Evolutionary conservation across 2,329 filamentous ascomycete genomes (phyloP).

Genomic region (Claviceps humidiphila): DNA sequence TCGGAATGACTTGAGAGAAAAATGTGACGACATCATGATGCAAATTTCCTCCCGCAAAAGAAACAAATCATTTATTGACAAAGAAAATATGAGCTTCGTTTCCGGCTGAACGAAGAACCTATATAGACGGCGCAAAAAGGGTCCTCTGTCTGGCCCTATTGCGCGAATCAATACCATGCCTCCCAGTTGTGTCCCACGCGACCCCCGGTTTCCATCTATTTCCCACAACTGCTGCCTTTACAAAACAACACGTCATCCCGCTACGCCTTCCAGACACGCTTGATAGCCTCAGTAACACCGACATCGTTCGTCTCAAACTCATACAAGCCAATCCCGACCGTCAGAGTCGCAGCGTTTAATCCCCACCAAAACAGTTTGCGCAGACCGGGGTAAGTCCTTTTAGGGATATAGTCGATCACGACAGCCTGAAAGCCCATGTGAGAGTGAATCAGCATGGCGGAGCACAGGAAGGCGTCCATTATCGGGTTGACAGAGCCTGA

Average conservation of each 20-base stretch:
- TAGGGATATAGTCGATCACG: conserved; percentile 85
- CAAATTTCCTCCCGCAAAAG: background rate
- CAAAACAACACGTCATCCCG: background rate
- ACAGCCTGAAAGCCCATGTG: conserved; percentile 89
- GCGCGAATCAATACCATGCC: background rate
- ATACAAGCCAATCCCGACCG: conserved; percentile 81
- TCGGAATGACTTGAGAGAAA: no score
- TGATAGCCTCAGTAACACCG: conserved; percentile 78
- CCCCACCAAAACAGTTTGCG: conserved; percentile 61
- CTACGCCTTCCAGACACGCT: conserved; percentile 78
- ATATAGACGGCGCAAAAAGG: conserved; percentile 7
- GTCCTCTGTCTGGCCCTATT: background rate
- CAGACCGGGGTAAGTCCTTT: conserved; percentile 51
- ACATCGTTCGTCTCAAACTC: conserved; percentile 99
- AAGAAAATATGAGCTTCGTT: conserved; percentile 6
- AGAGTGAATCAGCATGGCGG: conserved; percentile 74
- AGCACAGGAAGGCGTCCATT: conserved; percentile 75
- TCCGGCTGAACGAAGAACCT: conserved; percentile 7
- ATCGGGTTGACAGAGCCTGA: conserved; percentile 82
- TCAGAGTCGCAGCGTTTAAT: conserved; percentile 64
- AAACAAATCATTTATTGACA: background rate
- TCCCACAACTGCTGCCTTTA: background rate
- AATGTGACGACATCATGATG: background rate
- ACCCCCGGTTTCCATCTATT: background rate
- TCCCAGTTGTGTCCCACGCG: background rate